These are phyloP conservation scores for Phaeosphaeria sp. DNA, from an alignment of 2,329 filamentous ascomycete genomes.

Conservation along the genomic window DNA sequence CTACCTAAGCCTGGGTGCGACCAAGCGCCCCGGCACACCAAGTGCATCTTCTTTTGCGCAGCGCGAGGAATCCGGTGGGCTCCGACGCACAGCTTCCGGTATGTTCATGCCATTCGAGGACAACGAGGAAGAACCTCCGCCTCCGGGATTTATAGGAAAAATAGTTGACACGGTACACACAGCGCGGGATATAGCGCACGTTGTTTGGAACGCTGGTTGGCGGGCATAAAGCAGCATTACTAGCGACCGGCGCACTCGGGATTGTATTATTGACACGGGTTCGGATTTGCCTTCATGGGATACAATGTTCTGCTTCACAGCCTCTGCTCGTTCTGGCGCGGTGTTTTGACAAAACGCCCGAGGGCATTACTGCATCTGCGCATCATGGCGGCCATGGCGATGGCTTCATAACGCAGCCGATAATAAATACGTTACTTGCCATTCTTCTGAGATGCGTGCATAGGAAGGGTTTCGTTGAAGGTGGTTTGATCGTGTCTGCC, in stretches of 20 bases:
- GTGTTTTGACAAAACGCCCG: constrained; percentile 20
- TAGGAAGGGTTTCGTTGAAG: neutral
- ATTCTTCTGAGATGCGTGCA: neutral
- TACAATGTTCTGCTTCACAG: constrained; percentile 16
- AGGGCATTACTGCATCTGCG: constrained; percentile 21
- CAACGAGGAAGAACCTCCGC: constrained; percentile 66
- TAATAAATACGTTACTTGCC: constrained; percentile 9
- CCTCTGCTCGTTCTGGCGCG: constrained; percentile 21
- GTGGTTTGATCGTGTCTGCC: neutral
- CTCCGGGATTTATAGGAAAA: constrained; percentile 73
- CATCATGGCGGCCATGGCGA: constrained; percentile 20
- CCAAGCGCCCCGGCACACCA: constrained; percentile 43
- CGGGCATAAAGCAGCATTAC: constrained; percentile 48
- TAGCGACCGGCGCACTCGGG: constrained; percentile 32
- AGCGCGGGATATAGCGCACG: constrained; percentile 68
- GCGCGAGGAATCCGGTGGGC: constrained; percentile 54
- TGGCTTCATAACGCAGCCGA: constrained; percentile 13
- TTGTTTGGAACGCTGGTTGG: constrained; percentile 73
- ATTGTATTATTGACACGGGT: constrained; percentile 26
- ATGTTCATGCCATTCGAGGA: constrained; percentile 93
- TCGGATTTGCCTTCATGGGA: constrained; percentile 23
- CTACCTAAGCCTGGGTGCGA: constrained; percentile 52
- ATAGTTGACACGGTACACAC: constrained; percentile 80
- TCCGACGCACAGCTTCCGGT: constrained; percentile 81
- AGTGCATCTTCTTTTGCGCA: constrained; percentile 40